Evolutionary conservation across 495 filamentous ascomycete genomes (phyloP).

Genomic region (Tuber indicum): DNA sequence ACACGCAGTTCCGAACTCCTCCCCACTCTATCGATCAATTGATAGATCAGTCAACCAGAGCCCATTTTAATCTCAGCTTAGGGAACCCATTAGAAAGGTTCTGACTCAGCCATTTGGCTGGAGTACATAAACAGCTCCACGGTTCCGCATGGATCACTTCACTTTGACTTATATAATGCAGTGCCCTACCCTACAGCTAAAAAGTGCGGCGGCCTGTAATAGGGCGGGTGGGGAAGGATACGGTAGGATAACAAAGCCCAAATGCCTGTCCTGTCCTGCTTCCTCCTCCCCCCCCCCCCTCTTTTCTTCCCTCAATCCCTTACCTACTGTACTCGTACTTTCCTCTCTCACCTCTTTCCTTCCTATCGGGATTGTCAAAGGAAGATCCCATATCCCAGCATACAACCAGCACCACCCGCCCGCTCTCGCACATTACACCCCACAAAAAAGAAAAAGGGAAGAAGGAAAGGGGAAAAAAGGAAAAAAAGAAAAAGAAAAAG

Average conservation of each 20-base stretch:
- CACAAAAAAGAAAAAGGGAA: neutral
- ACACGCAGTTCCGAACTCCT: neutral
- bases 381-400: neutral
- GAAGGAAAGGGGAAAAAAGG: neutral
- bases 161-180: slow-evolving; percentile 2
- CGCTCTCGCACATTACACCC: neutral
- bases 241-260: neutral
- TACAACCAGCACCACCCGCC: neutral
- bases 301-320: neutral
- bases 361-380: neutral
- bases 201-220: neutral
- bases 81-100: neutral
- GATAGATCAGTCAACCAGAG: neutral
- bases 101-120: slow-evolving; percentile 3
- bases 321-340: neutral
- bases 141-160: neutral
- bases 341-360: neutral
- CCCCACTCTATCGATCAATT: neutral
- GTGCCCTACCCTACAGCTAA: neutral
- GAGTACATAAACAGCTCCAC: neutral
- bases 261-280: neutral
- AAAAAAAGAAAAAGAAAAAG: neutral
- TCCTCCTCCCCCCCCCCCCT: neutral
- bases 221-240: neutral
- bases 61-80: neutral